Percentiles rank a stretch among this genome's conserved stretches.
Evolutionary conservation across 2,329 filamentous ascomycete species (phyloP).

Genomic region (Akanthomyces lecanii): DNA sequence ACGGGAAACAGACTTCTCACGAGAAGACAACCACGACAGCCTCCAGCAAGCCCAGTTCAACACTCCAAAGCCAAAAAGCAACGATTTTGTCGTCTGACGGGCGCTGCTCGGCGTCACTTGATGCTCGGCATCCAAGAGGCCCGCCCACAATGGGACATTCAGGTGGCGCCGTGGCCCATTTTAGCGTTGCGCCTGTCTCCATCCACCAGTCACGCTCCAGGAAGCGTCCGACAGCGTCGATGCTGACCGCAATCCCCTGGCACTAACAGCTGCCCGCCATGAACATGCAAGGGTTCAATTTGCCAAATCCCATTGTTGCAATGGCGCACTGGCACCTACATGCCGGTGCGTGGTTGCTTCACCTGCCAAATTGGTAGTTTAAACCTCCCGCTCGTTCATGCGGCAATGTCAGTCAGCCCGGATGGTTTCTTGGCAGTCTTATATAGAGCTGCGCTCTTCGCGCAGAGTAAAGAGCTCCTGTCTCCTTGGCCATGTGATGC

Average conservation of each 20-base stretch:
- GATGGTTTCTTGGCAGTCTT: conserved; percentile 9
- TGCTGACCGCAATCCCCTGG: conserved; percentile 6
- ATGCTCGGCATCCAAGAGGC: background rate
- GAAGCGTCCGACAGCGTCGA: conserved; percentile 1
- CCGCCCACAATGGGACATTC: conserved; percentile 5
- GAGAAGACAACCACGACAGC: background rate
- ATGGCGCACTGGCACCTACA: conserved; percentile 1
- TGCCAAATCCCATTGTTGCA: conserved; percentile 1
- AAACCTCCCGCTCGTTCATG: conserved; percentile 2
- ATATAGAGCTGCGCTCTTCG: conserved; percentile 1
- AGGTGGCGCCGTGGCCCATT: conserved; percentile 2
- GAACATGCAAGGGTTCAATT: conserved; percentile 2
- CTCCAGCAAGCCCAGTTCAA: background rate
- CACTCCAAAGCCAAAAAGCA: background rate
- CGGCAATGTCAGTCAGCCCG: conserved; percentile 14
- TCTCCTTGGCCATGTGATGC: conserved; percentile 9
- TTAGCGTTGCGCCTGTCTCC: conserved; percentile 4
- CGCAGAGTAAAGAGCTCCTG: background rate
- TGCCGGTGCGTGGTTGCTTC: background rate
- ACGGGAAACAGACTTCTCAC: background rate
- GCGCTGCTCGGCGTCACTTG: conserved; percentile 16
- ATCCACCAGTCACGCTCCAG: conserved; percentile 12
- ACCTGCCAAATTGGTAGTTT: conserved; percentile 7
- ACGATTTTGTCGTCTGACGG: conserved; percentile 15
- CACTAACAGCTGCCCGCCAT: background rate